Evolutionary conservation across 306 rosid genomes (phyloP), one percentile per base, ranked within the genome.

Genomic region (Crataegus laevigata): DNA sequence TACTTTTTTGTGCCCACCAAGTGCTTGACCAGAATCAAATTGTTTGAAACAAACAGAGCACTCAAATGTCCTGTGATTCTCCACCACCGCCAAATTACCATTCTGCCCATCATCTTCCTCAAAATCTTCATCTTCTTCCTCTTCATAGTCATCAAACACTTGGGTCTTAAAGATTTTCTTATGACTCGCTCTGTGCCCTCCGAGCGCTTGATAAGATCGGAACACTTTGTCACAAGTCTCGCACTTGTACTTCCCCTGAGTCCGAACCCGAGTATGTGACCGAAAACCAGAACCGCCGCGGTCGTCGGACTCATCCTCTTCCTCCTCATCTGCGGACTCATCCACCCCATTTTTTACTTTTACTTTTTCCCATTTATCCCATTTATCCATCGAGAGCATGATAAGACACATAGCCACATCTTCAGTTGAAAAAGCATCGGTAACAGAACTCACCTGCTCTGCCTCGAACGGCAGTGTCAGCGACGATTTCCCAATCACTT

Each of bases 1-100:
- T 24, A 81, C 82, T 81, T 87, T 87, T 82, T 80, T 90, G 79
- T 92, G 97, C 3, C 91, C 89, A 14, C 92, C 90, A 8, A 92
- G 84, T 24, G 89, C 90, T 66, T 85, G 90, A 19, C 88, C 81
- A 50, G 92, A 87, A 21, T 62, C 84, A 59, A 90, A 90, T 50
- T 74, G 75, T 75, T 24, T 84, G 58, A 7, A 45, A 71, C 97
- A 92, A 12, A 38, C 66, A 19, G 78, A 78, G 45, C 91, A 92
- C 59, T 76, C 51, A 34, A 82, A 78, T 1, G 4, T 26, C 30
- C 74, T 86, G 24, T 7, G 55, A 42, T 57, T 36, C 66, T 78
- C 71, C 34, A 67, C 66, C 4, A 22, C 71, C 0, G 8, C 68
- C 21, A 3, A 21, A 13, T 73, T 29, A 42, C 69, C 59, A 11